phyloP scores from a whole-genome alignment of 371 early-diverging fungal genomes.

The Mortierella sp. region DNA sequence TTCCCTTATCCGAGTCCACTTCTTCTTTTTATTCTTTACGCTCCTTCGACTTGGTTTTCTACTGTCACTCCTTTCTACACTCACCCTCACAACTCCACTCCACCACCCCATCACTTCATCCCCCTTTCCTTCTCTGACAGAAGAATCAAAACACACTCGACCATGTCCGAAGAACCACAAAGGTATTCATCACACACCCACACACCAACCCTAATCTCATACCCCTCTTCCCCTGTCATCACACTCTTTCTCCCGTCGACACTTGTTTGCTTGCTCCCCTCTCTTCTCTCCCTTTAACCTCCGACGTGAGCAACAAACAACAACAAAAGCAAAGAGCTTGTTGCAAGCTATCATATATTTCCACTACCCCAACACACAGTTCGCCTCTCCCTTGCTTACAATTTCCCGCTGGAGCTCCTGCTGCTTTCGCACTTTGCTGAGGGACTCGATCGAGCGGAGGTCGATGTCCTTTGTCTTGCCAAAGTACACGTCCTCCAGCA shows the following conservation, averaged over 20 bases:
- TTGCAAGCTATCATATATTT: conserved; percentile 1
- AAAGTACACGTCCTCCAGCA: too few relatives aligned
- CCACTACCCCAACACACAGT: background rate
- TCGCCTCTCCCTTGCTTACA: background rate
- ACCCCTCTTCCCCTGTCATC: background rate
- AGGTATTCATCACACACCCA: conserved; percentile 16
- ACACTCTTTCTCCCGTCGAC: background rate
- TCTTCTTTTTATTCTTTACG: conserved; percentile 3
- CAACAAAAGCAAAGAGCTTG: background rate
- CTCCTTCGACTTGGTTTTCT: background rate
- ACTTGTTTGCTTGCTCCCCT: too few relatives aligned
- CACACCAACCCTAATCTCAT: background rate
- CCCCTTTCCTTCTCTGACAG: background rate
- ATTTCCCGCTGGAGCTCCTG: background rate
- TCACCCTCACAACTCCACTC: background rate
- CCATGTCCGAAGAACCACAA: conserved; percentile 33
- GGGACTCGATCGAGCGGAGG: too few relatives aligned
- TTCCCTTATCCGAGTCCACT: background rate
- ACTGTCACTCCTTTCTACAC: background rate
- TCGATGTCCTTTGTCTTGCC: conserved; percentile 3
- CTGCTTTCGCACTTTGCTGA: background rate
- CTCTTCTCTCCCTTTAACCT: conserved; percentile 2
- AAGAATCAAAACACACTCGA: background rate
- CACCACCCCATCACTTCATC: background rate
- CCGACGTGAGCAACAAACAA: conserved; percentile 9